Conservation (phyloP, 768 basidiomycete genomes). For the Auricularia sp. region DNA sequence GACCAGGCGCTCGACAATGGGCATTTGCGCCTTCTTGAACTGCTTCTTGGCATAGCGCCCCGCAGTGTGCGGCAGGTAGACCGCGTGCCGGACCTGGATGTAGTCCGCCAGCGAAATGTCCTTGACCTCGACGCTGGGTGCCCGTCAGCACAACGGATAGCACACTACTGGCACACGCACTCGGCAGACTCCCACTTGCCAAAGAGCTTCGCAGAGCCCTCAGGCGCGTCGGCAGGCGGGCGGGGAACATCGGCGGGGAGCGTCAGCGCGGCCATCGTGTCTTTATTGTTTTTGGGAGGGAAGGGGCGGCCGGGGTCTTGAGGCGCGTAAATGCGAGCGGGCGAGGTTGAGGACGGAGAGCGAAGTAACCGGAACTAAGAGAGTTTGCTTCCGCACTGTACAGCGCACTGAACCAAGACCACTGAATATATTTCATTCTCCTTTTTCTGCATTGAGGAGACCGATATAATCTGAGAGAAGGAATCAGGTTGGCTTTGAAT, state of each 20-base stretch:
- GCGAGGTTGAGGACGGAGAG: no score
- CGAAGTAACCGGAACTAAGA: no score
- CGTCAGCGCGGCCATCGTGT: slow-evolving; percentile 22
- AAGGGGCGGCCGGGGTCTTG: neutral
- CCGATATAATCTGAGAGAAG: no score
- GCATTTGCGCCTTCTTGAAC: slow-evolving; percentile 99
- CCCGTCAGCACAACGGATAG: neutral
- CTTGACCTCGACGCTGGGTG: slow-evolving; percentile 88
- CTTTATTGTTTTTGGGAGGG: neutral
- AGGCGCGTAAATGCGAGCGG: neutral
- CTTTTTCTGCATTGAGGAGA: no score
- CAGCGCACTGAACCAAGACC: no score
- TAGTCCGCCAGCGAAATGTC: slow-evolving; percentile 99
- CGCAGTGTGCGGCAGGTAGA: slow-evolving; percentile 96
- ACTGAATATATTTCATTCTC: no score
- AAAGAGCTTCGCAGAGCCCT: slow-evolving; percentile 74
- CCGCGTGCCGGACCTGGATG: slow-evolving; percentile 97
- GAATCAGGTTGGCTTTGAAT: no score
- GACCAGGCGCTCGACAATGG: slow-evolving; percentile 97
- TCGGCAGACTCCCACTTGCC: slow-evolving; percentile 98
- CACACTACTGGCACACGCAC: slow-evolving; percentile 40
- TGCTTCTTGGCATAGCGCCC: slow-evolving; percentile 99
- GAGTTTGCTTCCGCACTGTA: no score
- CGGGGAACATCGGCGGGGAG: slow-evolving; percentile 77
- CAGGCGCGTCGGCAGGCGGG: slow-evolving; percentile 52